Evolutionary conservation across 257 asterid genomes (phyloP).

Genomic region (Solanum sejunctum): DNA sequence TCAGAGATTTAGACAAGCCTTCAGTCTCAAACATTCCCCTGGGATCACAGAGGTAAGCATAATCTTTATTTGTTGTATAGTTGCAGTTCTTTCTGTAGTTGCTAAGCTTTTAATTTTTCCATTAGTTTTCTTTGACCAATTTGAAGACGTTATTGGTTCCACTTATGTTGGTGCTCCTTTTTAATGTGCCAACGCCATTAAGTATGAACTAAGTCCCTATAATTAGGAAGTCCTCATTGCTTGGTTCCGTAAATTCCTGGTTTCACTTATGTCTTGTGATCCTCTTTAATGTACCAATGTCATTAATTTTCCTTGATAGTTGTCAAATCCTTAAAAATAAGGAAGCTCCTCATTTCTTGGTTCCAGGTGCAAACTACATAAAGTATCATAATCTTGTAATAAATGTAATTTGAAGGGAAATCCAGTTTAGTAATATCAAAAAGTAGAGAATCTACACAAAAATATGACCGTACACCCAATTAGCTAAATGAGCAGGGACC

Average conservation of each 20-base stretch:
- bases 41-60: conserved; percentile 56
- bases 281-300: not conserved
- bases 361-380: not conserved
- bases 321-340: not conserved
- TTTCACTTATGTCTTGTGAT: not conserved
- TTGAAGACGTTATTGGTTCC: not conserved
- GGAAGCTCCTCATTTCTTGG: not conserved
- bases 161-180: not conserved
- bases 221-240: not conserved
- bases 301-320: not conserved
- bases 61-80: not conserved
- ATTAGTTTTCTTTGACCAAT: not conserved
- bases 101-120: not conserved
- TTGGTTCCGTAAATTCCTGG: not conserved
- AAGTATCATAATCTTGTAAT: not conserved
- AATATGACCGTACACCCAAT: not conserved
- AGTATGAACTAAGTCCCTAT: not conserved
- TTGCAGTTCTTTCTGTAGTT: not conserved
- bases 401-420: not conserved
- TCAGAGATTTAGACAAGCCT: conserved; percentile 77
- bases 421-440: not conserved
- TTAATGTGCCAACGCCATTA: not conserved
- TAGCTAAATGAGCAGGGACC: not conserved
- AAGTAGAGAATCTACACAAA: not conserved
- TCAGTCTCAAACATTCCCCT: conserved; percentile 86